phyloP scores from a whole-genome alignment of 129 eudicot genomes.

The Lactuca sativa region DNA sequence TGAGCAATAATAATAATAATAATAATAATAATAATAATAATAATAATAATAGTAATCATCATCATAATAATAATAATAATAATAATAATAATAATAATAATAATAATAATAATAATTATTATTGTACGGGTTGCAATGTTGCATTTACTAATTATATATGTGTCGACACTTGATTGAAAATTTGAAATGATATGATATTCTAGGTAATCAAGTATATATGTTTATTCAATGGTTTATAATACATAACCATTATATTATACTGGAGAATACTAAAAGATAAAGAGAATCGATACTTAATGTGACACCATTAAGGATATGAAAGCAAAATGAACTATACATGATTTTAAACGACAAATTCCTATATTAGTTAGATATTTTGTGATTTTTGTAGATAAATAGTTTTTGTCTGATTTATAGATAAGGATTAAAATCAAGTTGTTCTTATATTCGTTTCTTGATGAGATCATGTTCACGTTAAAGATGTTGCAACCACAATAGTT shows the following conservation, averaged over 20 bases:
- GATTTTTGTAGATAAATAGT: neutral
- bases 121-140: neutral
- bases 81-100: no score
- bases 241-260: neutral
- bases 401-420: neutral
- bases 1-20: no score
- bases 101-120: no score
- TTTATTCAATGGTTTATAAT: constrained; percentile 18
- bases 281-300: constrained; percentile 30
- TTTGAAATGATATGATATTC: constrained; percentile 26
- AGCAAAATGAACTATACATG: neutral
- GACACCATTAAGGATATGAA: constrained; percentile 31
- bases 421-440: neutral
- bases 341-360: neutral
- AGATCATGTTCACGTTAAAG: neutral
- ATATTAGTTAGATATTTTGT: neutral
- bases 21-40: no score
- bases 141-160: neutral
- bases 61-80: no score
- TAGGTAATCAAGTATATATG: neutral
- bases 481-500: neutral
- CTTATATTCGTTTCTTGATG: neutral
- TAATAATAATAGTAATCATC: no score
- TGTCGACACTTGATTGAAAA: constrained; percentile 17
- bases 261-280: constrained; percentile 18